Base-by-base conservation (phyloP, 2,329 filamentous ascomycete genomes). In the Cladobotryum protrusum region DNA sequence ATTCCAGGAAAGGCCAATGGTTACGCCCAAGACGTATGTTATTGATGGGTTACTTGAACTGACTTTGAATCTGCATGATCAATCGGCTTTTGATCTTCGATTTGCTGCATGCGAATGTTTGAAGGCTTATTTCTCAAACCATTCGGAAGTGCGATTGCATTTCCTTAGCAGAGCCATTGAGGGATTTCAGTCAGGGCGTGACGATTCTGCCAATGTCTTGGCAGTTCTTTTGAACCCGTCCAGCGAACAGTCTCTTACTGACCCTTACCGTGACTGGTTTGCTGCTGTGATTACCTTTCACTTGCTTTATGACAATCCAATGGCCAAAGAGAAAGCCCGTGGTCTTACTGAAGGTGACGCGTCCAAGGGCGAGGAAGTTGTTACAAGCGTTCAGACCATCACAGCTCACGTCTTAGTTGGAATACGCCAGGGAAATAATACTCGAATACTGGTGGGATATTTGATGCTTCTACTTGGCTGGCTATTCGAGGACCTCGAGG, bases 31-130 rank as follows among this genome's bases (percentile, higher is more conserved):
- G 49, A 82, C 92, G 33, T 96, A 95, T 67, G 89, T 99, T 29
- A 96, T 99, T 60, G 92, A 97, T 66, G 93, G 89, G 1, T 74
- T 99, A 15, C 75, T 99, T 43, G 89, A 96, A 58, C 72, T 96
- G 40, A 84, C 86, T 0, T 73, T 99, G 8, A 83, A 83, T 49
- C 74, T 86, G 18, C 77, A 85, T 29, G 73, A 83, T 0, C 70
- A 81, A 17, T 77, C 83, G 47, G 76, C 87, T 34, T 87, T 96
- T 57, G 86, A 95, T 66, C 75, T 92, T 35, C 84, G 93, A 19
- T 80, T 90, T 61, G 87, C 92, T 17, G 90, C 89, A 18, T 93
- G 87, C 64, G 86, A 92, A 59, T 95, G 92, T 61, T 81, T 99
- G 54, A 91, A 96, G 66, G 89, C 93, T 2, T 99, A 99, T 67